Evolutionary conservation across 495 filamentous ascomycete genomes (phyloP).

Genomic region (Penicillium ucsense): DNA sequence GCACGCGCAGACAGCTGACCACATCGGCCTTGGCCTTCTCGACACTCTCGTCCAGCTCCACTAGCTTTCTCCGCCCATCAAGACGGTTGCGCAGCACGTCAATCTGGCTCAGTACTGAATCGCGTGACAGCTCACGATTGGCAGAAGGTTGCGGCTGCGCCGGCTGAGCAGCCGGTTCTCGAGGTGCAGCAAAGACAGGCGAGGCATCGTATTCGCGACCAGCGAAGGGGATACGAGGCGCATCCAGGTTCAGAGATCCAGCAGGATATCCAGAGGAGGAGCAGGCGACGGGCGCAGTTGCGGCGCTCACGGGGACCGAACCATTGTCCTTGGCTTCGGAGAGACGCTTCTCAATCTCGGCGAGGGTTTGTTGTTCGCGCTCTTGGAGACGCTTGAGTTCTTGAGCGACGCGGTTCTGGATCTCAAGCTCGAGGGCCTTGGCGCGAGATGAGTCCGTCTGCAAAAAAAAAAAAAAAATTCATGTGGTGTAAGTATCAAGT

Average conservation of each 20-base stretch:
- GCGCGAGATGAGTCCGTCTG: constrained; percentile 82
- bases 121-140: constrained; percentile 39
- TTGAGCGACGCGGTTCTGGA: constrained; percentile 75
- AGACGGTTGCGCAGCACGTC: constrained; percentile 64
- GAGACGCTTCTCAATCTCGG: constrained; percentile 47
- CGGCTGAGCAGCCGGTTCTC: constrained; percentile 6
- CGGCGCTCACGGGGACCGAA: constrained; percentile 19
- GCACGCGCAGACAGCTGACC: constrained; percentile 68
- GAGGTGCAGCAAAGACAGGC: constrained; percentile 9
- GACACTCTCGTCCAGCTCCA: constrained; percentile 53
- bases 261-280: constrained; percentile 25
- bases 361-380: constrained; percentile 48
- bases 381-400: constrained; percentile 71
- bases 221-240: constrained; percentile 38
- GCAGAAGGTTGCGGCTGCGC: constrained; percentile 12
- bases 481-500: constrained; percentile 1
- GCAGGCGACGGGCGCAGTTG: constrained; percentile 22
- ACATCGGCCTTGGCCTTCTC: constrained; percentile 68
- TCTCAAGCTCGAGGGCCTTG: constrained; percentile 73
- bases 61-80: constrained; percentile 62
- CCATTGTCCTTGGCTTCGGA: constrained; percentile 28
- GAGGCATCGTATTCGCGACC: constrained; percentile 31
- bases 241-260: constrained; percentile 39
- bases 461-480: background rate
- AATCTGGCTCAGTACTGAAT: constrained; percentile 55